Conservation (phyloP, 1,284 basidiomycete genomes). For the Ganoderma lingzhi region DNA sequence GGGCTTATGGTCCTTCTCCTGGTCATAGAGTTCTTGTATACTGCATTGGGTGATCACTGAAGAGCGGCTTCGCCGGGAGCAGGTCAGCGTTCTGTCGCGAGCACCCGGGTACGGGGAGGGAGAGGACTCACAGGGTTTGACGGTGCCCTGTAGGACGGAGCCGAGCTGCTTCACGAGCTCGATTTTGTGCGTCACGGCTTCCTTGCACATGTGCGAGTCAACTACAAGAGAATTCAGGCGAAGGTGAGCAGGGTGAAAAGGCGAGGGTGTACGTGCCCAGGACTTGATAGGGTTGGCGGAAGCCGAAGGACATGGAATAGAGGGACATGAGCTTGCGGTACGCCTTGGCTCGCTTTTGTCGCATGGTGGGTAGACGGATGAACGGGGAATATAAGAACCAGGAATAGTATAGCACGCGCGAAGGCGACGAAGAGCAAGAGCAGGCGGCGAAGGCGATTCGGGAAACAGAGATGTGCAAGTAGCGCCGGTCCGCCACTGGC, state of each 20-base stretch:
- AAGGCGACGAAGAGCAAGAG: not conserved
- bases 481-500: too few relatives aligned
- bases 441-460: too few relatives aligned
- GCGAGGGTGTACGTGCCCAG: conserved; percentile 60
- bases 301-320: conserved; percentile 87
- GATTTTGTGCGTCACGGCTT: conserved; percentile 72
- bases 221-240: conserved; percentile 53
- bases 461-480: too few relatives aligned
- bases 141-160: conserved; percentile 80
- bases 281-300: conserved; percentile 91
- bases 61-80: conserved; percentile 50
- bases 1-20: conserved; percentile 74
- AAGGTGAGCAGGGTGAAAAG: conserved; percentile 15
- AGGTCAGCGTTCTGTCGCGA: conserved; percentile 16
- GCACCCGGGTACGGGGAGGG: not conserved
- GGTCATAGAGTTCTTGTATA: conserved; percentile 88
- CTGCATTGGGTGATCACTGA: conserved; percentile 98
- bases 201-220: conserved; percentile 85
- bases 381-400: not conserved
- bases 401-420: not conserved
- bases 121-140: conserved; percentile 83
- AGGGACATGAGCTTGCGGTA: conserved; percentile 93
- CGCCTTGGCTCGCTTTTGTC: conserved; percentile 91
- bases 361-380: conserved; percentile 59
- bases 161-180: conserved; percentile 81